Base-by-base conservation (phyloP, 495 filamentous ascomycete species). In the Aspergillus nanangensis region DNA sequence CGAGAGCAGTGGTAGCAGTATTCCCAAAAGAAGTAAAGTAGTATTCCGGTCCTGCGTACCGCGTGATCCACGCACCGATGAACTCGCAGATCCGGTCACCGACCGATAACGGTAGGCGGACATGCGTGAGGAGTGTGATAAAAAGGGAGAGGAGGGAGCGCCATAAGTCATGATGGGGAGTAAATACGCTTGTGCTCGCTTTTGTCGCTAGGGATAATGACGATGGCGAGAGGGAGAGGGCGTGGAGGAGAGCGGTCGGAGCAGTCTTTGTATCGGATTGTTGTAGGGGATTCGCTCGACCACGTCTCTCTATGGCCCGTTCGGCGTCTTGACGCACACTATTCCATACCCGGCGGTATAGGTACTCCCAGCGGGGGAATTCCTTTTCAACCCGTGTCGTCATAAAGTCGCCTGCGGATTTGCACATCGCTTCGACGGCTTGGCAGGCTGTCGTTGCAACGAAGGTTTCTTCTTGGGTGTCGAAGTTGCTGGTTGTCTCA, bases 391-490 rank as follows among this genome's bases (percentile, higher is more conserved):
- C 76, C 20, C 92, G 70, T 0, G 72, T 78, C 14, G 69, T 69
- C 62, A 96, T 77, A 65, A 97, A 98, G 45, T 92, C 85, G 0
- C 91, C 91, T 0, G 88, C 88, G 10, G 73, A 51, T 37, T 56
- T 58, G 59, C 65, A 69, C 42, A 95, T 72, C 37, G 65, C 66
- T 32, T 72, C 73, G 4, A 96, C 64, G 3, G 83, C 75, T 18
- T 81, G 74, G 31, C 83, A 78, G 19, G 89, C 86, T 2, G 81
- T 74, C 8, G 83, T 72, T 1, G 76, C 78, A n/a, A 95, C 84
- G 51, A 82, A 90, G 0, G 78, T 73, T 61, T 95, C 89, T 20
- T 77, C 64, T 58, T 94, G 87, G 48, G 61, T 59, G 15, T 54
- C 57, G n/a, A 56, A 45, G 9, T 56, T 56, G 34, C 61, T 50